These are phyloP conservation scores for Zoysia japonica DNA, from an alignment of 176 grass and related monocot species.

Conservation along the genomic window DNA sequence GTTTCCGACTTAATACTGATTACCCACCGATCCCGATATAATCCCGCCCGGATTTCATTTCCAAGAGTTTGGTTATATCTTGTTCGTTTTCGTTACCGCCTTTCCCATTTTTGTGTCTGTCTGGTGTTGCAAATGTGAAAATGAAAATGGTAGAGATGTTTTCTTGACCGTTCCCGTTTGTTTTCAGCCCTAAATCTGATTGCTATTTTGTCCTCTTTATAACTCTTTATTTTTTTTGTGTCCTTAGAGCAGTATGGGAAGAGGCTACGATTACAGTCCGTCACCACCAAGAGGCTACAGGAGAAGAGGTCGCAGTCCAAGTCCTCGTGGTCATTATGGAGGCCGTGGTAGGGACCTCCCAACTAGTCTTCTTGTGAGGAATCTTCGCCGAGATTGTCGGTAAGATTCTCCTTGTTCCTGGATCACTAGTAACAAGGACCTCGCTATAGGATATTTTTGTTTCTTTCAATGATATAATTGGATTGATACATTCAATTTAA, in stretches of 20 bases:
- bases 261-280: conserved; percentile 69
- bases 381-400: conserved; percentile 79
- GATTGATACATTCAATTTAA: neutral
- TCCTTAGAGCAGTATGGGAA: conserved; percentile 48
- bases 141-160: too few species aligned
- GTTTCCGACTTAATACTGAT: too few species aligned
- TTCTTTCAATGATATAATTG: neutral
- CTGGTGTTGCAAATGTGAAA: too few species aligned
- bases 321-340: conserved; percentile 62
- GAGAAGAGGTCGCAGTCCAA: conserved; percentile 55
- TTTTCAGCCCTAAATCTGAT: too few species aligned
- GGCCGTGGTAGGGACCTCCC: conserved; percentile 61
- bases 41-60: too few species aligned
- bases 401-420: conserved; percentile 13
- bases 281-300: conserved; percentile 51
- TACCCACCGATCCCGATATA: too few species aligned
- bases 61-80: too few species aligned
- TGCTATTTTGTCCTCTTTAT: neutral
- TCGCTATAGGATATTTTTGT: neutral
- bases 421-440: neutral
- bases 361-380: conserved; percentile 87
- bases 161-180: too few species aligned
- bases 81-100: too few species aligned
- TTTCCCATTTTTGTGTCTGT: too few species aligned
- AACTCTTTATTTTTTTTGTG: neutral